phyloP scores from a whole-genome alignment of 345 rosid species.

The Chamaenerion angustifolium region DNA sequence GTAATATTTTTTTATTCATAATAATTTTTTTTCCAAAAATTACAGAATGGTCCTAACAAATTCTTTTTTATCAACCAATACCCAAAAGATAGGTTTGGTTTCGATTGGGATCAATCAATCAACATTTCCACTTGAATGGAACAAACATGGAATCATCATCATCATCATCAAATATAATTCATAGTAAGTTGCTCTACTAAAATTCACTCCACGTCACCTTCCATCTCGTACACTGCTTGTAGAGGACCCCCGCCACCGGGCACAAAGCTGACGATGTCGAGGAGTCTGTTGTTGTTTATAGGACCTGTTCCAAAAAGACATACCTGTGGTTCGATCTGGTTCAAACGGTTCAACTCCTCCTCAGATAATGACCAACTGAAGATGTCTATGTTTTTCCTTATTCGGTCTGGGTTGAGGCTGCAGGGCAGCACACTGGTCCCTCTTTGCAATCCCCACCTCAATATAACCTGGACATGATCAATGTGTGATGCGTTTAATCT shows the following conservation, averaged over 20 bases:
- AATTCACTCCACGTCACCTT: constrained; percentile 27
- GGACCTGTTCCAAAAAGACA: constrained; percentile 38
- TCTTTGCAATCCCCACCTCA: constrained; percentile 51
- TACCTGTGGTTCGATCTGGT: constrained; percentile 43
- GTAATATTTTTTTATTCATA: no score
- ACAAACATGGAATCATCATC: no score
- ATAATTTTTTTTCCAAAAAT: no score
- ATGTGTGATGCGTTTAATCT: no score
- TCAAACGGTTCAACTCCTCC: constrained; percentile 32
- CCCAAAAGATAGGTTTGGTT: no score
- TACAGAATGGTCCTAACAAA: no score
- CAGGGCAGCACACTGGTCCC: constrained; percentile 51
- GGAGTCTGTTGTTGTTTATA: constrained; percentile 18
- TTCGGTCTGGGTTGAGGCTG: constrained; percentile 41
- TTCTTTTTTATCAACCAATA: no score
- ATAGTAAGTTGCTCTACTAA: no score
- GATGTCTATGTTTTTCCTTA: constrained; percentile 37
- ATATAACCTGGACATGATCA: constrained; percentile 22
- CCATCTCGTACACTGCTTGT: constrained; percentile 38
- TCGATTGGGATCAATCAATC: no score
- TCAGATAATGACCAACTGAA: constrained; percentile 36
- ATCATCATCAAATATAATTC: no score
- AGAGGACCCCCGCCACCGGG: constrained; percentile 38
- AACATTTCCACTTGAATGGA: no score
- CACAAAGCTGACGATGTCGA: constrained; percentile 22